Conservation (phyloP, 1,284 basidiomycete species). For the Moesziomyces globuligerus region DNA sequence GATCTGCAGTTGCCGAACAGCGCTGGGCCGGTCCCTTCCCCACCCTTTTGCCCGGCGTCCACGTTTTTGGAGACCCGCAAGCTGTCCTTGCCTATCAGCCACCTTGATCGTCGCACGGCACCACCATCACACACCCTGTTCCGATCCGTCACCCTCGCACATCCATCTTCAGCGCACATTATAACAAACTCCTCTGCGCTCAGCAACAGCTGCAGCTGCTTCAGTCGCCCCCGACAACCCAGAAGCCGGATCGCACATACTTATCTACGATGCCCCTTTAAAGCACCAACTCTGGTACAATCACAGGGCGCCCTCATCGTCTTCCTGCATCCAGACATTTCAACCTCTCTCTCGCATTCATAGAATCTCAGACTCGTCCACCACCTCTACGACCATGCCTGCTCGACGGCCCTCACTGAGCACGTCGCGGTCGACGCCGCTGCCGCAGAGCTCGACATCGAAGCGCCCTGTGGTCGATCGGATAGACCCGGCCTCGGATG, state of each 20-base stretch:
- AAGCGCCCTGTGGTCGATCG: constrained; percentile 6
- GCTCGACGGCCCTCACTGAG: constrained; percentile 34
- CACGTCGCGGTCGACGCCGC: constrained; percentile 26
- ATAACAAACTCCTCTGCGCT: neutral
- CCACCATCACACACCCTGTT: too few species aligned
- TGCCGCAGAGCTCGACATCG: constrained; percentile 12
- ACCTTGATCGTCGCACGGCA: too few species aligned
- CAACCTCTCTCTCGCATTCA: neutral
- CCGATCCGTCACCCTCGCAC: neutral
- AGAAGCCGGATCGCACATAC: neutral
- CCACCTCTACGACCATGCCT: constrained; percentile 24
- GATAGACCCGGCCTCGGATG: constrained; percentile 8
- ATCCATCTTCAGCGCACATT: neutral
- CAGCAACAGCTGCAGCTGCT: neutral
- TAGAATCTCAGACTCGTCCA: too few species aligned
- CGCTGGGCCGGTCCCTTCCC: too few species aligned
- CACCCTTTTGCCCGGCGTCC: too few species aligned
- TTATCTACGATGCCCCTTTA: too few species aligned
- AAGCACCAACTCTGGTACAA: too few species aligned
- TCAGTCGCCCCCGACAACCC: neutral
- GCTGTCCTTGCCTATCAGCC: too few species aligned
- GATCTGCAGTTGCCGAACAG: too few species aligned
- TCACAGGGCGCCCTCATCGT: neutral
- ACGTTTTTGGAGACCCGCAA: too few species aligned
- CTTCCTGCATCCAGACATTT: neutral